Percentiles rank a stretch among this genome's conserved stretches.
Conservation (phyloP, 2,329 filamentous ascomycete genomes). For the Diaporthe sp. region DNA sequence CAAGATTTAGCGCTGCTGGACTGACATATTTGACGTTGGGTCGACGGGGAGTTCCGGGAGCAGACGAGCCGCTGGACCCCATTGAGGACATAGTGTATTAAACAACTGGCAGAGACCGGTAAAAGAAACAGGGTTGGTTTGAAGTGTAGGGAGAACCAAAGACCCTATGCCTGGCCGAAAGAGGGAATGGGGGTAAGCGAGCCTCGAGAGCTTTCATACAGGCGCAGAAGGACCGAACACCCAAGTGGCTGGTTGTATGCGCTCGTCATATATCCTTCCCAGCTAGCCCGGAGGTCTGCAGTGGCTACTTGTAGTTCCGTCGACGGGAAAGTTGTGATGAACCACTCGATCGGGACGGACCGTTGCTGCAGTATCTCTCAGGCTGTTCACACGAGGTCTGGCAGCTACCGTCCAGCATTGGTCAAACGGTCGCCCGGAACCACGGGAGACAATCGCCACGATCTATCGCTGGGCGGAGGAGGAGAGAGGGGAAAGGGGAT, state of each 20-base stretch:
- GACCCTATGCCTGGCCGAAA: background rate
- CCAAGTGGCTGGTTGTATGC: background rate
- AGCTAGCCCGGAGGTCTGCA: background rate
- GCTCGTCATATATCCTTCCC: background rate
- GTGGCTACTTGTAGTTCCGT: background rate
- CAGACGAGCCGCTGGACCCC: constrained; percentile 41
- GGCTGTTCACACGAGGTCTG: constrained; percentile 34
- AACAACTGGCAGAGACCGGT: background rate
- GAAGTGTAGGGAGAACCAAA: background rate
- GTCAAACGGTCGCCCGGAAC: constrained; percentile 1
- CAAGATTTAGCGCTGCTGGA: constrained; percentile 74
- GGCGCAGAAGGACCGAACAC: background rate
- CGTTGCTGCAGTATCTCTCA: constrained; percentile 27
- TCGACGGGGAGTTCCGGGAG: constrained; percentile 46
- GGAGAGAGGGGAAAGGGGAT: background rate
- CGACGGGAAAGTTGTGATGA: constrained; percentile 7
- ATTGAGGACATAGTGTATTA: constrained; percentile 46
- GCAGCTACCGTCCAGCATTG: constrained; percentile 6
- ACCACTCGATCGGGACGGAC: constrained; percentile 35
- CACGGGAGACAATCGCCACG: constrained; percentile 25
- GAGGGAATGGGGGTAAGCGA: background rate
- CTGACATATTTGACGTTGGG: constrained; percentile 59
- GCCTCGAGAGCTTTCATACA: constrained; percentile 2
- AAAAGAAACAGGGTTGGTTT: background rate
- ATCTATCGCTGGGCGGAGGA: constrained; percentile 18